These are phyloP conservation scores for Kregervanrija fluxuum DNA, from an alignment of 805 yeast genomes.

Conservation along the genomic window DNA sequence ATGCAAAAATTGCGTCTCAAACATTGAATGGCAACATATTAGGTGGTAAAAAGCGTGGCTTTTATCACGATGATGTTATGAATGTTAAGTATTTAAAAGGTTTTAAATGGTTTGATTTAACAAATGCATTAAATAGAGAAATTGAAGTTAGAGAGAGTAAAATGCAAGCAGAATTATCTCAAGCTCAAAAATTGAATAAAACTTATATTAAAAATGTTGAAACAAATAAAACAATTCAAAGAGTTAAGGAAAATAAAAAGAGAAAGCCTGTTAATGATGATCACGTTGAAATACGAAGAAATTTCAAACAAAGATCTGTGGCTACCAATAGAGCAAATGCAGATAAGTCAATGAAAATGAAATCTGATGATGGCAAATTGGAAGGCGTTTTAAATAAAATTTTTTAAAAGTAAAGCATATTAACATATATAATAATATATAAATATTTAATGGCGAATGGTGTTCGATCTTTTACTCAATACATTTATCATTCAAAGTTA, in stretches of 20 bases:
- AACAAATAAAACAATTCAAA: constrained; percentile 69
- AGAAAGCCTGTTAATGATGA: constrained; percentile 23
- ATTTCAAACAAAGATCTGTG: constrained; percentile 65
- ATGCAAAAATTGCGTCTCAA: constrained; percentile 82
- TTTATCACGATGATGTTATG: constrained; percentile 89
- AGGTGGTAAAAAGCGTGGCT: constrained; percentile 88
- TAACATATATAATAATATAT: no score
- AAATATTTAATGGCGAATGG: background rate
- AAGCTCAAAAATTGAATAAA: constrained; percentile 81
- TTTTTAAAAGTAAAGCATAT: constrained; percentile 28
- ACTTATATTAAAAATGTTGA: constrained; percentile 80
- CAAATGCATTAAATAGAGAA: constrained; percentile 88
- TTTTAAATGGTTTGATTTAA: constrained; percentile 92
- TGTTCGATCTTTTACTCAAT: background rate
- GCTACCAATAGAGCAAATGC: constrained; percentile 64
- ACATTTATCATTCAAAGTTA: no score
- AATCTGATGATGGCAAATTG: constrained; percentile 23
- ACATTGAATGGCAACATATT: constrained; percentile 83
- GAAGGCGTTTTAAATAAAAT: constrained; percentile 46
- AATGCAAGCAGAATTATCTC: constrained; percentile 80
- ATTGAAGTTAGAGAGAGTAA: constrained; percentile 83
- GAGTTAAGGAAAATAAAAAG: constrained; percentile 48
- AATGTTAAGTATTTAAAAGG: constrained; percentile 85
- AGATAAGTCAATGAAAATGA: constrained; percentile 34
- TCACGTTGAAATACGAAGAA: constrained; percentile 40